A percentile compares a stretch with the other conserved stretches of the same genome.
These are phyloP conservation scores for Xylariaceae sp. DNA, from an alignment of 2,329 filamentous ascomycete species.

Conservation along the genomic window DNA sequence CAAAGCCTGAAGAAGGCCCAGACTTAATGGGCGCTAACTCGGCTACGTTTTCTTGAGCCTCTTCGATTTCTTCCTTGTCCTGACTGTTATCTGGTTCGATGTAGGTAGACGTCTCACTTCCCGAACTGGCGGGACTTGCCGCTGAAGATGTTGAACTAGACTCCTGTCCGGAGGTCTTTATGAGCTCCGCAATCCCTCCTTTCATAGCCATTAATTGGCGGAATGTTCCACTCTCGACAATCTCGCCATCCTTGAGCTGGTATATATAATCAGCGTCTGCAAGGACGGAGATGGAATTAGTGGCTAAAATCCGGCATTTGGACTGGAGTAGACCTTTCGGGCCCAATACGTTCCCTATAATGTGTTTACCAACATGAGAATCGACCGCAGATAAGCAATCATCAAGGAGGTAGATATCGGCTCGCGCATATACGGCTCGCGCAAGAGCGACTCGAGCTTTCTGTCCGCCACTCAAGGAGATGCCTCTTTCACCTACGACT, in stretches of 20 bases:
- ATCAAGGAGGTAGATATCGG: slow-evolving; percentile 94
- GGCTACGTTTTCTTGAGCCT: slow-evolving; percentile 76
- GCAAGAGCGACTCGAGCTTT: slow-evolving; percentile 92
- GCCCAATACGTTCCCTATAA: slow-evolving; percentile 93
- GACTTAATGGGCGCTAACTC: slow-evolving; percentile 75
- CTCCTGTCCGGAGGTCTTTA: slow-evolving; percentile 73
- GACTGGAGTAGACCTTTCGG: slow-evolving; percentile 76
- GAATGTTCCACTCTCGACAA: slow-evolving; percentile 88
- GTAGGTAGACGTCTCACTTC: slow-evolving; percentile 61
- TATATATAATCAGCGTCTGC: slow-evolving; percentile 88
- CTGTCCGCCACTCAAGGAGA: slow-evolving; percentile 93
- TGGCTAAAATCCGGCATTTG: slow-evolving; percentile 91
- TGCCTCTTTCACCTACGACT: slow-evolving; percentile 93
- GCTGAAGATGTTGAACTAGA: slow-evolving; percentile 44
- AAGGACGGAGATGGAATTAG: slow-evolving; percentile 91
- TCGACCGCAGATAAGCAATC: slow-evolving; percentile 97
- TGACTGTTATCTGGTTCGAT: slow-evolving; percentile 55
- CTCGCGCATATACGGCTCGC: slow-evolving; percentile 90
- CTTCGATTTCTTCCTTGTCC: slow-evolving; percentile 70
- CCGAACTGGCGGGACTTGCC: slow-evolving; percentile 49
- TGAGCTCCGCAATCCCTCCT: slow-evolving; percentile 81
- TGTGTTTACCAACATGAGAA: slow-evolving; percentile 91
- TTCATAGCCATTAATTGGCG: slow-evolving; percentile 91
- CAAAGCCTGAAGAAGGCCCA: slow-evolving; percentile 44
- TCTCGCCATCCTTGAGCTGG: slow-evolving; percentile 78